Conservation (phyloP, 768 basidiomycete genomes). For the Mycena sanguinolenta region DNA sequence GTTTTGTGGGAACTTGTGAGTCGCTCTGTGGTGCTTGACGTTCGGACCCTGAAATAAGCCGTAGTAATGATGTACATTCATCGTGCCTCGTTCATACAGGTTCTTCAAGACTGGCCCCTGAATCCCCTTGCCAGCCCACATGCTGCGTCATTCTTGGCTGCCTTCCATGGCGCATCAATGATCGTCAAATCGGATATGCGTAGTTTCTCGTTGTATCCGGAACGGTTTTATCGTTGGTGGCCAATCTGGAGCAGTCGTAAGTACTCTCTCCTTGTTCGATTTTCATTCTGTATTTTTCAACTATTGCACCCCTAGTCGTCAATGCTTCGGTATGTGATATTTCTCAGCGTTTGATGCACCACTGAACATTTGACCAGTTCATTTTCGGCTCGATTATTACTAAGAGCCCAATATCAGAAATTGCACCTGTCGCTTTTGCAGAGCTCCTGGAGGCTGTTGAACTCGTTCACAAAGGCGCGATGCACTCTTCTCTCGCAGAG, state of each 20-base stretch:
- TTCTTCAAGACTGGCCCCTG: conserved; percentile 56
- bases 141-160: conserved; percentile 63
- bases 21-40: not conserved
- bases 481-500: conserved; percentile 15
- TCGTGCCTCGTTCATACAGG: conserved; percentile 62
- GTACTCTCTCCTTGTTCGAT: too few relatives aligned
- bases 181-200: conserved; percentile 15
- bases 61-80: conserved; percentile 61
- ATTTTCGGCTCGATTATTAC: conserved; percentile 57
- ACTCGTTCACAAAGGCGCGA: conserved; percentile 56
- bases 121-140: conserved; percentile 62
- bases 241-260: conserved; percentile 54
- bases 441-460: conserved; percentile 59
- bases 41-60: not conserved
- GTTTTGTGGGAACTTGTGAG: conserved; percentile 7
- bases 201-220: conserved; percentile 54
- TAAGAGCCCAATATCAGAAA: conserved; percentile 54
- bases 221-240: conserved; percentile 59
- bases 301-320: not conserved
- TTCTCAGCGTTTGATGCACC: not conserved
- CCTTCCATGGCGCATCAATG: conserved; percentile 58
- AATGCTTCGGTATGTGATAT: conserved; percentile 6
- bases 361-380: conserved; percentile 39
- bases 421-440: conserved; percentile 56
- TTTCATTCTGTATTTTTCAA: too few relatives aligned